phyloP scores from a whole-genome alignment of 345 rosid species.

The Bruguiera parviflora region DNA sequence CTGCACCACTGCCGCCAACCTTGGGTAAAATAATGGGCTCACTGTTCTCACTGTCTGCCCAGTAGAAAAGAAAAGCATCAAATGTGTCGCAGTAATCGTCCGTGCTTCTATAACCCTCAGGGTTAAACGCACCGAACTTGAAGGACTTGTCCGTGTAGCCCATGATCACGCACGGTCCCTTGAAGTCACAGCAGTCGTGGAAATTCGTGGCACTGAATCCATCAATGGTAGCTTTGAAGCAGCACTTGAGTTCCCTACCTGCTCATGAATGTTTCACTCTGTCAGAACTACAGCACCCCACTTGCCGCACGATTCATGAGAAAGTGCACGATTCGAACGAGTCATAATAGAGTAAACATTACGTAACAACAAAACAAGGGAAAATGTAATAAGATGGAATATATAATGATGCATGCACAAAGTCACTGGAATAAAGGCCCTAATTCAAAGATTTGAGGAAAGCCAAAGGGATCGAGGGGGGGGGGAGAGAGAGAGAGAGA shows the following conservation, averaged over 20 bases:
- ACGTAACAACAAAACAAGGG: not conserved
- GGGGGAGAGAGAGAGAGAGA: constrained; percentile 8
- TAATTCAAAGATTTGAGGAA: not conserved
- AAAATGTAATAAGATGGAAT: not conserved
- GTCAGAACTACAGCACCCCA: not conserved
- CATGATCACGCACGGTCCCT: constrained; percentile 86
- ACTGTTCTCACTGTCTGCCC: constrained; percentile 35
- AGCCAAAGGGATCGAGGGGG: not conserved
- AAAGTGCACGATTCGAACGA: not conserved
- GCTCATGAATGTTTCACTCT: constrained; percentile 4
- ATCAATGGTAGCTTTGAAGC: constrained; percentile 66
- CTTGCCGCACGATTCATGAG: too few relatives aligned
- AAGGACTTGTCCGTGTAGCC: constrained; percentile 62
- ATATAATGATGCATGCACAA: not conserved
- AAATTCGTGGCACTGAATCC: constrained; percentile 81
- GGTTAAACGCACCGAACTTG: constrained; percentile 79
- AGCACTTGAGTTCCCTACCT: constrained; percentile 76
- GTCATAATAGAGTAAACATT: not conserved
- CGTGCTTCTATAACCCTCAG: constrained; percentile 88
- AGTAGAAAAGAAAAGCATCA: constrained; percentile 76
- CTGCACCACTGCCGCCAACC: constrained; percentile 87
- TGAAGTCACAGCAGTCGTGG: constrained; percentile 74
- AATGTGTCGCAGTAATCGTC: constrained; percentile 83
- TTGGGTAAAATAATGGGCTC: constrained; percentile 54
- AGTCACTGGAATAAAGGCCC: too few relatives aligned